Base-by-base conservation (phyloP, 805 yeast genomes). In the Yarrowia phangngaensis region DNA sequence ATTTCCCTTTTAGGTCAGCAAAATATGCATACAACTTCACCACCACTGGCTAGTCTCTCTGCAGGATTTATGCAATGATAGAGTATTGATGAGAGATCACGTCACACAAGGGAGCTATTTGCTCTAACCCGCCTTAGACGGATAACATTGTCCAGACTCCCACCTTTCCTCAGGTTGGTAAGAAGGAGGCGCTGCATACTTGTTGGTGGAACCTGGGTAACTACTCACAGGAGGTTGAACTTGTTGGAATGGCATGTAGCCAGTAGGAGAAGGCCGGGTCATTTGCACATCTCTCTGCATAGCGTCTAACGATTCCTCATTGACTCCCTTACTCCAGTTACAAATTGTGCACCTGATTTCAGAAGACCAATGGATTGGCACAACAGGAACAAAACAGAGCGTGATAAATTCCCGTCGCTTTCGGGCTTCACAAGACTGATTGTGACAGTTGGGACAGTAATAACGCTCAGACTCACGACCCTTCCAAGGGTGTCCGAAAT, bases 351-450 rank as follows among this genome's bases (percentile, higher is more conserved):
- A 58, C 15, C 46, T 50, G 16, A 58, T 50, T n/a, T 51, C 34
- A 31, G 40, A 50, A 17, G 60, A 60, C 57, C 58, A 61, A 28
- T 50, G 46, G n/a, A 60, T 56, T 6, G 65, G 65, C 12, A 62
- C 55, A 13, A 62, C 22, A 5, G 65, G 65, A 1, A 62, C 55
- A 29, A 57, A 62, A 36, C 65, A 62, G 24, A 62, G 40, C 3
- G 65, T 62, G 52, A 62, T 59, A 51, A 62, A 62, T 47, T 58
- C 60, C 9, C 64, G 55, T 33, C 55, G 54, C 49, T 61, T 61
- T 9, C 45, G 51, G 2, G 57, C 59, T 26, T 38, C 45, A 14
- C 56, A 55, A 12, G 57, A 16, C 13, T 14, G 43, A 48, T 58
- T 57, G 35, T 58, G 58, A 52, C 65, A 61, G 46, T 56, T 50